Evolutionary conservation across 1,139 yeast species (phyloP), one percentile per base, ranked within the genome.

Genomic region (Arxiozyma slooffiae): DNA sequence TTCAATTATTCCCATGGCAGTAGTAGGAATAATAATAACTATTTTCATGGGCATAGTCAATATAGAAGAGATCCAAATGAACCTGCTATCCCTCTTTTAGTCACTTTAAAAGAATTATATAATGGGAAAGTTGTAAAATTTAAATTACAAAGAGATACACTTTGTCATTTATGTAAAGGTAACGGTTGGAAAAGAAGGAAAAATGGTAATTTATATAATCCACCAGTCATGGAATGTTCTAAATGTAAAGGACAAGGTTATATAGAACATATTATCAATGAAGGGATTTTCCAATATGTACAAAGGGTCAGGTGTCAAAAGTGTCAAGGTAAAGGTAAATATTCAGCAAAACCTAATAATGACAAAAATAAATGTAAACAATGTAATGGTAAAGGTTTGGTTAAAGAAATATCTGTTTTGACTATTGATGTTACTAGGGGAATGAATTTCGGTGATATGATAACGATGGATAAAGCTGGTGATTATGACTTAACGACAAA

Each of bases 381-480:
- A 56, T 92, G 98, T 68, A 67, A 70, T 17, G 97, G 96, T 1
- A 68, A 70, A 4, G 78, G 82, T 38, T 72, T 79, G 5, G 70
- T 72, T 5, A 84, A 82, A 52, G 89, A 87, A 60, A 77, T 82
- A 30, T 84, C 86, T 62, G 78, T 85, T 20, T 69, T 89, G 53
- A 95, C 88, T 61, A 87, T 92, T 55, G 81, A 81, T 56, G 80
- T 92, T 36, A 80, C 80, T 7, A 80, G 80, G 46, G 97, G 98
- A 1, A 76, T 88, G 6, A 68, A 71, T 41, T 72, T 75, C 44
- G 85, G 84, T 9, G 89, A 82, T 49, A 65, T 71, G 7, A 76
- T 92, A 24, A 76, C 77, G 1, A 71, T 89, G 52, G 69, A 73
- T 48, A 83, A 82, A 7, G 88, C 83, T 67, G 82, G 96, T 2